Evolutionary conservation across 1,284 basidiomycete species (phyloP), one percentile per base, ranked within the genome.

Genomic region (Ustilago bromivora): DNA sequence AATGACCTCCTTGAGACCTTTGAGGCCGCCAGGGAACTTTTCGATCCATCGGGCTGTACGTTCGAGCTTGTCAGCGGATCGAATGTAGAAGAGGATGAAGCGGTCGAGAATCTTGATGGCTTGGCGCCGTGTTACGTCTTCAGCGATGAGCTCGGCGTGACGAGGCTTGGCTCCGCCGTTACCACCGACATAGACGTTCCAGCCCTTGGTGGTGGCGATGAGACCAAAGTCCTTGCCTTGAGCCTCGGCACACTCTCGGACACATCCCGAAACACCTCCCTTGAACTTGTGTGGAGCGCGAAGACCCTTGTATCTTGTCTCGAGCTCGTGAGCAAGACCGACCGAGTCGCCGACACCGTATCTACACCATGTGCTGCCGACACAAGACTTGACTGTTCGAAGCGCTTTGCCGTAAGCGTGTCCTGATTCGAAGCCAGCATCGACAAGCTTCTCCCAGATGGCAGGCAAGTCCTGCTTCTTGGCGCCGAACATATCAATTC

Each of bases 21-120:
- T 90, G 66, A 92, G 89, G 0, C 92, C 92, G 7, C 91, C 91
- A 19, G 92, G 91, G 84, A 92, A 89, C 23, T 86, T 84, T 64
- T 93, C 92, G n/a, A 93, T 87, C 92, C 92, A 93, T 31, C 92
- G 88, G 0, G 92, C 92, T 0, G 92, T 93, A 17, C 92, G 89
- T 86, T 90, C 79, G 5, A 87, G 80, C 69, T 84, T 82, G 72
- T 87, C 86, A 46, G 92, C 92, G 0, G 92, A 91, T 53, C 89
- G 89, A 72, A 93, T 92, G 85, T 93, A 93, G 80, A 91, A 76
- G 67, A 88, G 90, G 31, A 92, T 84, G 87, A 90, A 93, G 31
- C 92, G 88, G 80, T 93, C 92, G 46, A 93, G 87, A 74, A 92
- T 90, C 51, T 88, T 88, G 58, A 92, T 84, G 35, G 92, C 82